These are phyloP conservation scores for Danielozyma ontarioensis DNA, from an alignment of 805 yeast species.

Conservation along the genomic window DNA sequence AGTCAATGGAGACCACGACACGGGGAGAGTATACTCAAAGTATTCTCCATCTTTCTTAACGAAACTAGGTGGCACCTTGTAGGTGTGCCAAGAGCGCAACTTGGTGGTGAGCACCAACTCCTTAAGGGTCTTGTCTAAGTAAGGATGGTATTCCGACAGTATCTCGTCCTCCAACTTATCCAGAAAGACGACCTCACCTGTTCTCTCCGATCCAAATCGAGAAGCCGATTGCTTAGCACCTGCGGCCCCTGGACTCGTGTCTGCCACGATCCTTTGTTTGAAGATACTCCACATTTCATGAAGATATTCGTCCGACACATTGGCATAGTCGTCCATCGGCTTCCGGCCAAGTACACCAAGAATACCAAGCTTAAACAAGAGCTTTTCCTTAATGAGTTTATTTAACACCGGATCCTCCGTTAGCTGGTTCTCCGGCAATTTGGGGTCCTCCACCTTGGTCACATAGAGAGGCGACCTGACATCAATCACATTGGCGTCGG, in stretches of 20 bases:
- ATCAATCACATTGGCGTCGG: constrained; percentile 20
- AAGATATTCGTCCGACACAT: constrained; percentile 22
- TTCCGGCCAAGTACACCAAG: constrained; percentile 31
- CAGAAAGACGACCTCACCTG: constrained; percentile 7
- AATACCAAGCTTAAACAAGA: constrained; percentile 29
- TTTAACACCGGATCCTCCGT: constrained; percentile 28
- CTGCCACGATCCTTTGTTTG: constrained; percentile 21
- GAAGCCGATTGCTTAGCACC: constrained; percentile 2
- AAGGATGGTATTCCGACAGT: constrained; percentile 10
- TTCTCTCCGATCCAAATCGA: constrained; percentile 2
- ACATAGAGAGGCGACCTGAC: constrained; percentile 18
- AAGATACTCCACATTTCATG: constrained; percentile 27
- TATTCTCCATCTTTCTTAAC: constrained; percentile 14
- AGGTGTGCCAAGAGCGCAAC: constrained; percentile 16
- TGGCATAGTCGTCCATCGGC: constrained; percentile 18
- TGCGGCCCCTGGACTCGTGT: constrained; percentile 3
- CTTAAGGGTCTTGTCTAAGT: constrained; percentile 16
- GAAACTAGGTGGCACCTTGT: constrained; percentile 22
- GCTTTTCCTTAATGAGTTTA: constrained; percentile 25
- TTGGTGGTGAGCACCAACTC: constrained; percentile 18
- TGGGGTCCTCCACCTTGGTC: constrained; percentile 6
- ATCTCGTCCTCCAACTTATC: constrained; percentile 1
- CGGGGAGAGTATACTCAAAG: constrained; percentile 30
- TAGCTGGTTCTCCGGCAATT: constrained; percentile 11
- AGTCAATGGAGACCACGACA: constrained; percentile 36